These are phyloP conservation scores for Spirogloea muscicola DNA, from an alignment of 139 green algal genomes.

Conservation along the genomic window DNA sequence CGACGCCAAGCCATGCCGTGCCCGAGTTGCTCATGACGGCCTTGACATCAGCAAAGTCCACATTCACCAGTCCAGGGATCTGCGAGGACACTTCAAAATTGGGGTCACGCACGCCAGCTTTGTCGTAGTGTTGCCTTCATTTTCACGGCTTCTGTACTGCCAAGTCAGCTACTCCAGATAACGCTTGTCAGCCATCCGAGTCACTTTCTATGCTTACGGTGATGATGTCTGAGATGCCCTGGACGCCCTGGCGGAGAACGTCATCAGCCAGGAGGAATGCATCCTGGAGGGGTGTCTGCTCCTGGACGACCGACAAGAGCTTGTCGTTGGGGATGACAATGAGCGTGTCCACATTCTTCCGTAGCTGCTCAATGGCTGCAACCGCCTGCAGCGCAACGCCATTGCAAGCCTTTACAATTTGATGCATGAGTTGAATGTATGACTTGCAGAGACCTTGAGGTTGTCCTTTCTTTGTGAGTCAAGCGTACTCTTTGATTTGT, in stretches of 20 bases:
- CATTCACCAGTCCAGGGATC: conserved; percentile 90
- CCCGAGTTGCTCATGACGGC: conserved; percentile 93
- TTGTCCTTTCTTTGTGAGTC: too few species aligned
- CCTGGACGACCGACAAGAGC: conserved; percentile 77
- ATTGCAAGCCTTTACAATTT: too few species aligned
- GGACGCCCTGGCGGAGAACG: conserved; percentile 88
- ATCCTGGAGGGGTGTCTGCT: conserved; percentile 81
- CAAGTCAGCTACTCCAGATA: too few species aligned
- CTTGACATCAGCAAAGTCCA: conserved; percentile 97
- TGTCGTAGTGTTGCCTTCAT: too few species aligned
- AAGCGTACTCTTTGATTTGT: too few species aligned
- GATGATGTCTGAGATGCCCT: conserved; percentile 99
- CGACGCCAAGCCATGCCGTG: conserved; percentile 86
- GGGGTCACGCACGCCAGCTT: too few species aligned
- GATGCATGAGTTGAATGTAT: too few species aligned
- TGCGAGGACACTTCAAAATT: too few species aligned
- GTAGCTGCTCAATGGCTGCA: conserved; percentile 73
- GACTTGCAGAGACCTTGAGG: too few species aligned
- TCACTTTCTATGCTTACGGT: conserved; percentile 63
- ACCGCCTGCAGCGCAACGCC: conserved; percentile 61
- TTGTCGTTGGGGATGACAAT: conserved; percentile 91
- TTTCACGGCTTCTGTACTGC: too few species aligned
- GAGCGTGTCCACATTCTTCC: conserved; percentile 72
- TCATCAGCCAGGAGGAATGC: conserved; percentile 94
- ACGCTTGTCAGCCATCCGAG: too few species aligned